Evolutionary conservation across 1,284 basidiomycete genomes (phyloP), one percentile per base, ranked within the genome.

Genomic region (Moniliophthora roreri): DNA sequence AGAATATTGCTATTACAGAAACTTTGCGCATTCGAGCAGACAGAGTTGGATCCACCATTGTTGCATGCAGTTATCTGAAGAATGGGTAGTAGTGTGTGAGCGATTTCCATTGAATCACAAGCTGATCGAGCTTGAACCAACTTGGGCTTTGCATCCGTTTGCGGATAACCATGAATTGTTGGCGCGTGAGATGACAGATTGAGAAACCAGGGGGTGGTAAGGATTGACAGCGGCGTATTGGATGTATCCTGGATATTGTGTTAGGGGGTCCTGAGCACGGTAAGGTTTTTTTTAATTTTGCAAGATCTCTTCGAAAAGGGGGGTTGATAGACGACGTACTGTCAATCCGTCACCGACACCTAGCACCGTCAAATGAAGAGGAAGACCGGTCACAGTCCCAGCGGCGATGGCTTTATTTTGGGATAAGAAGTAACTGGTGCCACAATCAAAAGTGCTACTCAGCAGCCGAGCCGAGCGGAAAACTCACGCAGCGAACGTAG

Each of bases 341-440:
- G 82, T 85, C n/a, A 85, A 66, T 6, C 84, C 84, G 61, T 85
- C 76, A 4, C 84, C 85, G 41, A 88, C 75, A 23, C 82, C 81
- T 18, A 87, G 74, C 13, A 78, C 75, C 61, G 84, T 77, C 16
- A 88, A 73, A 62, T 87, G 83, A 48, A 88, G 75, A n/a, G 67
- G 67, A 8, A 75, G 60, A 3, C 82, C 82, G 5, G 66, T 63
- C 13, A 80, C 63, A 8, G 70, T 71, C 9, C 78, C 74, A n/a
- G 73, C 66, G n/a, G 71, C 69, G 55, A 86, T 83, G 15, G 76
- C 79, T 15, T 72, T 69, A 59, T 88, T 88, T 63, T 87, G 82
- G 32, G 75, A 67, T 36, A 83, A 68, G 70, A 89, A 81, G 60
- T 83, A 70, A 6, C 79, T 81, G 47, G 8, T 47, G 23, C 32